Base-by-base conservation (phyloP, 257 asterid species). In the Nicotiana otophora region DNA sequence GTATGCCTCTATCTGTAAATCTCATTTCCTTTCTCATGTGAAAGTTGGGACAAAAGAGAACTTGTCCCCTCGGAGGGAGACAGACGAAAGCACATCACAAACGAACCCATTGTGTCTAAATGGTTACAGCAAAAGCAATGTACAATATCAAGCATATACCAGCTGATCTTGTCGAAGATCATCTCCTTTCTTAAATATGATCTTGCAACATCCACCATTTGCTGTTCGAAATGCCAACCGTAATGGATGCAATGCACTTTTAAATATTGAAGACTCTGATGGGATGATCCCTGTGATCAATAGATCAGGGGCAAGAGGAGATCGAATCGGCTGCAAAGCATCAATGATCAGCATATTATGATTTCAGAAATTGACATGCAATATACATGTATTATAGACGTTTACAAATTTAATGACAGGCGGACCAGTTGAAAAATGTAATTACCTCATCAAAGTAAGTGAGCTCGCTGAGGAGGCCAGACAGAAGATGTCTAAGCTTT, bases 121-220 rank as follows among this genome's bases (percentile, higher is more conserved):
- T 48, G 33, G 60, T 77, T 74, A 51, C 63, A 74, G 42, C 54
- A 78, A 64, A 54, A 17, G 61, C 63, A 28, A 33, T 28, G 62
- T 5, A 57, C 31, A 63, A 72, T 23, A 68, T 28, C 61, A 23
- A 66, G 82, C 58, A 83, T 90, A 72, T 88, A 96, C 99, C 99
- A 94, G 88, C 87, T 96, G 99, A 86, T 96, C 99, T 90, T 96
- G 99, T 86, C 99, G 91, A 86, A 96, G 98, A 85, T 96, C 99
- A 81, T 96, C 99, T 53, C 99, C 99, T 87, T 96, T 96, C 85
- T 96, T 94, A 84, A 94, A 96, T 86, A 96, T 96, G 83, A 96
- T 88, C 92, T 93, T 94, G 92, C 97, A 94, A 85, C 63, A 89
- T 85, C 95, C 99, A 84, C 98, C 98, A 87, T 87, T 92, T 81